Evolutionary conservation across 1,284 basidiomycete species (phyloP).

Genomic region (Ganoderma leucocontextum): DNA sequence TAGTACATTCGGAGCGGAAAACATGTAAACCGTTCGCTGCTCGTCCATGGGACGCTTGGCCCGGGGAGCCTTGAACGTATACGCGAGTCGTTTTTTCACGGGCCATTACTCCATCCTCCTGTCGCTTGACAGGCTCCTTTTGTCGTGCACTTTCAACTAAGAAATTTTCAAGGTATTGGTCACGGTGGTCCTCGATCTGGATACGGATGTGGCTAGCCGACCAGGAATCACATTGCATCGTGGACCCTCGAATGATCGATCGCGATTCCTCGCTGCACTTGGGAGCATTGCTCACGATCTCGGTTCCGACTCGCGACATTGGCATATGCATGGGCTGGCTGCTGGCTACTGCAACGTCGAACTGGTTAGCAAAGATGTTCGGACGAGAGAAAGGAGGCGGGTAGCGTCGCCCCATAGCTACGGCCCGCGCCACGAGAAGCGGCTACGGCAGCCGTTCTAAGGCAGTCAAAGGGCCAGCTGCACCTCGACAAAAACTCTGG

Average conservation of each 20-base stretch:
- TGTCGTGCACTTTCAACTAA: neutral
- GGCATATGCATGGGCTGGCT: too few relatives aligned
- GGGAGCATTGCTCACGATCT: neutral
- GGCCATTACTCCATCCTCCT: neutral
- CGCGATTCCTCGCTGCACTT: neutral
- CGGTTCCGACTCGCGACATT: too few relatives aligned
- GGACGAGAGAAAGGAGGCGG: neutral
- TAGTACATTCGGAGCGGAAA: neutral
- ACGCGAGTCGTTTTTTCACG: neutral
- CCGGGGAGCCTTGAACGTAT: neutral
- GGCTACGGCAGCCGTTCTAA: neutral
- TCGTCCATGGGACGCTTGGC: neutral
- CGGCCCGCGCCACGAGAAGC: neutral
- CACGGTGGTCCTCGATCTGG: neutral
- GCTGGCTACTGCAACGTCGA: too few relatives aligned
- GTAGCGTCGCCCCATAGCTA: too few relatives aligned
- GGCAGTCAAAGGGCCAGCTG: neutral
- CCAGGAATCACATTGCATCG: neutral
- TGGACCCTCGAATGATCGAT: neutral
- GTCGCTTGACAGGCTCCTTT: neutral
- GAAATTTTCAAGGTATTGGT: conserved; percentile 4
- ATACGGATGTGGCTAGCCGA: neutral
- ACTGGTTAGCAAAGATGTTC: too few relatives aligned
- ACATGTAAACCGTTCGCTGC: neutral
- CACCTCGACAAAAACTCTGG: neutral